phyloP scores from a whole-genome alignment of 352 stramenopile genomes.

The Peronospora tabacina region DNA sequence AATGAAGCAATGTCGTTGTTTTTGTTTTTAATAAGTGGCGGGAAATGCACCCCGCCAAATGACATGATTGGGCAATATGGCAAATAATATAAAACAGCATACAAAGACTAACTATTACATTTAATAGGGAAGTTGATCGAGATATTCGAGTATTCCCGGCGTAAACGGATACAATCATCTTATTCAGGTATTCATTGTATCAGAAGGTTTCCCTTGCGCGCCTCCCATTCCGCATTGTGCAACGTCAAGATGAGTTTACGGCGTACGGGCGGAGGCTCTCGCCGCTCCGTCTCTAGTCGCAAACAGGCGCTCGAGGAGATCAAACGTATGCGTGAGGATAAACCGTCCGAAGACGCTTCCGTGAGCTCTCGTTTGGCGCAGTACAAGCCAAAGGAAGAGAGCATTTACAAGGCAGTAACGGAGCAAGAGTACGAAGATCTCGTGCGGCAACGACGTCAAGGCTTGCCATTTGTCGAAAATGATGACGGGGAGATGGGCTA shows the following conservation, averaged over 20 bases:
- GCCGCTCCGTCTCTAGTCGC: slow-evolving; percentile 34
- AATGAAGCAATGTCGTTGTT: no score
- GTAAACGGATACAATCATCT: not conserved
- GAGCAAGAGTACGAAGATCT: slow-evolving; percentile 82
- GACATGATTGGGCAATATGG: slow-evolving; percentile 5
- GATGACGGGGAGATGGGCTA: slow-evolving; percentile 82
- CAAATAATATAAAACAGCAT: not conserved
- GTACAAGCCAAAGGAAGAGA: slow-evolving; percentile 71
- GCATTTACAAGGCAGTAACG: slow-evolving; percentile 80
- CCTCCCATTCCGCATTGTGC: slow-evolving; percentile 18
- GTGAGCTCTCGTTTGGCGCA: slow-evolving; percentile 46
- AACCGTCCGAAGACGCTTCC: not conserved
- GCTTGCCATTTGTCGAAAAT: slow-evolving; percentile 79
- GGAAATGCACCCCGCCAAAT: not conserved
- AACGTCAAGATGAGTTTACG: slow-evolving; percentile 48
- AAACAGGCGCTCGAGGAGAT: slow-evolving; percentile 71
- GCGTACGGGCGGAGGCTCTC: slow-evolving; percentile 26
- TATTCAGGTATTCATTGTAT: slow-evolving; percentile 2
- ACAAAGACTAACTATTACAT: not conserved
- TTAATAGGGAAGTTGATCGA: not conserved
- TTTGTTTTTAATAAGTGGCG: slow-evolving; percentile 6
- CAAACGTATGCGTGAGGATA: slow-evolving; percentile 54
- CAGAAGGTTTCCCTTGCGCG: slow-evolving; percentile 15
- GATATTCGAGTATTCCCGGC: not conserved
- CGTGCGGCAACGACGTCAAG: slow-evolving; percentile 67